Evolutionary conservation across 371 early-diverging fungal species (phyloP), one percentile per base, ranked within the genome.

Genomic region (Zychaea mexicana): DNA sequence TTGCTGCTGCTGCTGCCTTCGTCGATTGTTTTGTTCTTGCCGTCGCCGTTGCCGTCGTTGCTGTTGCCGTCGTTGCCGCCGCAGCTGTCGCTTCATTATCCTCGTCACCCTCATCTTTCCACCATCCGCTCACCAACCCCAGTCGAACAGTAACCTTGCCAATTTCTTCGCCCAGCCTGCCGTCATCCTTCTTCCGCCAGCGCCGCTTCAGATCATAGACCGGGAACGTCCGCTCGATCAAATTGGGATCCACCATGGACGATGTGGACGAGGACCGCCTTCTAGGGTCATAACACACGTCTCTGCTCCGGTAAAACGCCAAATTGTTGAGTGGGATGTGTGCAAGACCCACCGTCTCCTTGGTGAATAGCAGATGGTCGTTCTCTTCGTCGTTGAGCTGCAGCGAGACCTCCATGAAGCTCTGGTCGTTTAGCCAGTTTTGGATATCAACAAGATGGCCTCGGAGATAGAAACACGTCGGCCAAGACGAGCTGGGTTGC

Each of bases 81-180:
- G 24, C 8, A 6, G n/a, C 38, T 15, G 15, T 13, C 6, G 49
- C 10, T 24, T 24, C 26, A 19, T 19, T 3, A 28, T 67, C 62
- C 28, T 62, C 60, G 12, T 67, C 67, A 26, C 69, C 66, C 36
- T 61, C 65, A 21, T 64, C 67, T 21, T 53, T 59, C 66, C 71
- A 73, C 81, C 81, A 81, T 0, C 78, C 81, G 56, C 72, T 75
- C 31, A 78, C 68, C 17, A 81, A 32, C 13, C 81, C 78, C 22
- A 76, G 57, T 0, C 73, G 62, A 5, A 81, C 76, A 0, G 74
- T 76, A 4, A 81, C 61, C 15, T 66, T 68, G 19, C 76, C 74
- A 57, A 81, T 73, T n/a, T 63, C 64, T 4, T 76, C 61, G 1
- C 67, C 54, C 1, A 60, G 61, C 8, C 64, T 66, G 10, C 57